Evolutionary conservation across 768 basidiomycete genomes (phyloP).

Genomic region (Coprinopsis marcescibilis): DNA sequence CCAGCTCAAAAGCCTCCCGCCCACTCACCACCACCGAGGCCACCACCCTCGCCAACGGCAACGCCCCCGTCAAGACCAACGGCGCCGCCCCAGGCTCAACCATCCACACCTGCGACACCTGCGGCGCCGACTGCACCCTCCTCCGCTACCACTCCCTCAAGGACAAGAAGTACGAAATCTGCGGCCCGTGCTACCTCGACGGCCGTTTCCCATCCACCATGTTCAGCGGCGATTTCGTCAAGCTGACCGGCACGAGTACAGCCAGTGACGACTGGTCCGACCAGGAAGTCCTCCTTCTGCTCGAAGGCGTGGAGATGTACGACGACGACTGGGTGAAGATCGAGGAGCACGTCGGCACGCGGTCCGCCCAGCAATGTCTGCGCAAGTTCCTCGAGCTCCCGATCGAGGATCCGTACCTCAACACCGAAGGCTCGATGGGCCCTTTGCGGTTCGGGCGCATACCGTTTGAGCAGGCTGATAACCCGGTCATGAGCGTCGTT

Average conservation of each 20-base stretch:
- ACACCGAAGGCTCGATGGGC: slow-evolving; percentile 70
- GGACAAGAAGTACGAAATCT: slow-evolving; percentile 86
- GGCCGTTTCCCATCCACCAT: slow-evolving; percentile 95
- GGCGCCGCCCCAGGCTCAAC: slow-evolving; percentile 40
- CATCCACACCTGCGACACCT: slow-evolving; percentile 83
- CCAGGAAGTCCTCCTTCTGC: slow-evolving; percentile 78
- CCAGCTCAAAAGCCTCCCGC: slow-evolving; percentile 77
- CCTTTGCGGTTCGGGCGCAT: slow-evolving; percentile 69
- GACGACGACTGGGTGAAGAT: slow-evolving; percentile 95
- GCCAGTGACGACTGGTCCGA: slow-evolving; percentile 79
- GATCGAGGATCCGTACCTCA: slow-evolving; percentile 92
- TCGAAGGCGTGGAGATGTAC: slow-evolving; percentile 98
- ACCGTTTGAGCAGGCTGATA: slow-evolving; percentile 93
- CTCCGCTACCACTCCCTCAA: slow-evolving; percentile 91
- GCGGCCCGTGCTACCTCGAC: slow-evolving; percentile 88
- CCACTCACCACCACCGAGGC: slow-evolving; percentile 68
- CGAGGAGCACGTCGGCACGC: slow-evolving; percentile 88
- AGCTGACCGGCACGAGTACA: slow-evolving; percentile 49
- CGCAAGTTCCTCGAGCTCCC: slow-evolving; percentile 93
- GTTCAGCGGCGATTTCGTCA: slow-evolving; percentile 97
- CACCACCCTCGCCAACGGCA: slow-evolving; percentile 50
- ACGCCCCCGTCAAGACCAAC: slow-evolving; percentile 40
- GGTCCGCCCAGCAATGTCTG: slow-evolving; percentile 92
- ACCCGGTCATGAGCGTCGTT: slow-evolving; percentile 98
- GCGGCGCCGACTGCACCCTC: slow-evolving; percentile 87